Base-by-base conservation (phyloP, 768 basidiomycete genomes). In the Lanmaoa rubissima region DNA sequence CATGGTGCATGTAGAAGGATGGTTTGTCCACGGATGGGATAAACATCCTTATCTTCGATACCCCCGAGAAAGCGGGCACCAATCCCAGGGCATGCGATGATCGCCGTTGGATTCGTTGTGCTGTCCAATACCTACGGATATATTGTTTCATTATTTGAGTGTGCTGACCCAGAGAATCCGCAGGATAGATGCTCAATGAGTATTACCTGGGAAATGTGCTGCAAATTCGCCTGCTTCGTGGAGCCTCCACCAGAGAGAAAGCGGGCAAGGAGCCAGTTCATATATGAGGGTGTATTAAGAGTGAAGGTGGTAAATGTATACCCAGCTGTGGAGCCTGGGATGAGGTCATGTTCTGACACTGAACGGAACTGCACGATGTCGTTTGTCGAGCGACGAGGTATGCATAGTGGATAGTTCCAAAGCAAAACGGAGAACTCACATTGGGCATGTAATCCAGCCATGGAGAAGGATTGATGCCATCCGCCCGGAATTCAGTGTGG, bases 21-120 rank as follows among this genome's bases (percentile, higher is more conserved):
- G 6, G 76, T 77, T 61, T 81, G 80, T 16, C 80, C 80, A 44
- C 80, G 71, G 38, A 78, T 67, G 1, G 80, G 80, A 60, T 77
- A 77, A 35, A 81, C 67, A 36, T 75, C 73, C 58, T 72, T 72
- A 58, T 82, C 81, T 57, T 80, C 79, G 21, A 84, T 76, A 7
- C 81, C 80, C 11, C 82, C 82, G 1, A 84, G 73, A 9, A 72
- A 70, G 1, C 79, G 73, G 16, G 82, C 79, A 4, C 82, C 82
- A 21, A 94, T 69, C 0, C 92, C 92, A 0, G 82, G 78, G 61
- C 90, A 92, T 11, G 87, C 81, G 6, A 94, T 68, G 1, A 93
- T 65, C 0, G 84, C 89, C 2, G 28, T 58, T 10, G 64, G 65
- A 19, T 58, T 54, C 5, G 19, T 54, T 2, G 45, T 45, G 11